Base-by-base conservation (phyloP, 768 basidiomycete species). In the Pholiota molesta region DNA sequence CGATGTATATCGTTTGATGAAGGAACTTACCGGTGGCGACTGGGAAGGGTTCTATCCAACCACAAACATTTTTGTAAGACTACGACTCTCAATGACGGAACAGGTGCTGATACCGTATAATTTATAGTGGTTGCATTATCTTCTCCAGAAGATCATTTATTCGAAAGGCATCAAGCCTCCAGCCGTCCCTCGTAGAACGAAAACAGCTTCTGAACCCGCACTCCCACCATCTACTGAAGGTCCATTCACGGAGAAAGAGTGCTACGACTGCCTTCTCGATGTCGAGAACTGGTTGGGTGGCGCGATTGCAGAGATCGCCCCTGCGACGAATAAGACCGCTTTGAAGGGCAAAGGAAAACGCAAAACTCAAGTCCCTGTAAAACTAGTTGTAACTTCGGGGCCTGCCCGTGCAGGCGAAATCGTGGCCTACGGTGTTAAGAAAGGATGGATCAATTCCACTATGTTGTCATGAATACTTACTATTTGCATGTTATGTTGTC, bases 1-100 rank as follows among this genome's bases (percentile, higher is more conserved):
- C 73, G 95, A 98, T 70, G 81, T 98, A 4, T 99, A 99, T 70
- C 86, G 97, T 45, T 84, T 89, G 76, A 98, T 99, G 94, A 80
- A 81, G 53, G 77, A 79, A 31, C 76, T 86, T 63, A 86, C 85
- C 51, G 76, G 80, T 5, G 78, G 78, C 37, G 72, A 79, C 44
- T 99, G 97, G 97, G 83, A 85, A 65, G 81, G 74, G 10, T 97
- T 88, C 72, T 81, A 86, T 59, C 94, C 94, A 1, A 74, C 90
- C 17, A 95, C 94, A 10, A 99, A 98, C 71, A 87, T 97, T 39
- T 87, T 99, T 86, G 97, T 96, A 69, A 70, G 86, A 68, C 53
- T 16, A n/a, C 21, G n/a, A 49, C 59, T 21, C 28, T 23, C 21
- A 13, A 31, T 14, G 56, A 49, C 40, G 54, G 60, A 66, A 66